Evolutionary conservation across 2,329 filamentous ascomycete species (phyloP), one percentile per base, ranked within the genome.

Genomic region (Coniella vitis): DNA sequence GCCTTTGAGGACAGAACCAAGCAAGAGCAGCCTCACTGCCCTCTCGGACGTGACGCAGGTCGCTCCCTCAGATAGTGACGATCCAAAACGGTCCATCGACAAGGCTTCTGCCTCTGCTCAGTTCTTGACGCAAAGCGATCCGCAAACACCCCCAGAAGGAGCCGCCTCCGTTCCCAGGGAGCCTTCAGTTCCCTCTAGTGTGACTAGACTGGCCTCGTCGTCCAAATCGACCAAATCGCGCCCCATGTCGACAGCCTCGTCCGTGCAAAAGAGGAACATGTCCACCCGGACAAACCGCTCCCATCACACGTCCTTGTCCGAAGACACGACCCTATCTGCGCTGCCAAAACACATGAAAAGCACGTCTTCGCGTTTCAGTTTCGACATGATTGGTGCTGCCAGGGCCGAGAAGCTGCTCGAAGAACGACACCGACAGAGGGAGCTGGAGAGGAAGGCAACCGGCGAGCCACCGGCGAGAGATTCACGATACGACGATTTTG

Each of bases 311-410:
- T 82, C 76, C n/a, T 51, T 73, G 1, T 75, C 76, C 0, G 71
- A 70, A 4, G 60, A 69, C 12, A 62, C 25, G 10, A 29, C 55
- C 4, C 44, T 72, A 2, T 76, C 74, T 7, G 71, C 75, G 1
- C 53, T 83, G 31, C 81, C 80, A 2, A 76, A 69, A 52, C 80
- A 84, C 54, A 84, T 84, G 80, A 84, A 83, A 65, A 90, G 86
- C 61, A 87, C 83, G 10, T 87, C 86, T 0, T 89, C 85, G 0
- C 74, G 87, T 13, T 90, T 91, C 61, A 90, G 86, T 58, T 91
- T 91, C 59, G 86, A 90, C 59, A 87, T 90, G 73, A 78, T 83
- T 14, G 84, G 83, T 4, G 79, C 79, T 5, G 84, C 84, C 13
- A 76, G 79, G 51, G 74, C 83, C 58, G 81, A 84, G 63, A 84